These are phyloP conservation scores for Dactylellina sp. DNA, from an alignment of 2,329 filamentous ascomycete genomes.

Conservation along the genomic window DNA sequence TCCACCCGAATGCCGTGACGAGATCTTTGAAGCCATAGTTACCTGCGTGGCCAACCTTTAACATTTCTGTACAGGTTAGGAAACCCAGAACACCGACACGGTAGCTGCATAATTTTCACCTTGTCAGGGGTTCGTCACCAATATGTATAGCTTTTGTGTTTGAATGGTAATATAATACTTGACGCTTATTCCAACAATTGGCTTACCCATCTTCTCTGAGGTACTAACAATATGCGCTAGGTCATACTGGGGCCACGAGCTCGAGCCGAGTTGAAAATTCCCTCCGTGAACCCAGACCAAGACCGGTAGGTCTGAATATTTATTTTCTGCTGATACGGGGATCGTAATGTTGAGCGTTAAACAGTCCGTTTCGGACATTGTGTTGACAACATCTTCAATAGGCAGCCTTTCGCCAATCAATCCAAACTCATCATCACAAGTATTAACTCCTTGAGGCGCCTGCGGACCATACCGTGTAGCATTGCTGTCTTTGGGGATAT, in stretches of 20 bases:
- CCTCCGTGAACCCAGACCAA: constrained; percentile 70
- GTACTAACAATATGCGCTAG: constrained; percentile 65
- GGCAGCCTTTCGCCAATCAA: constrained; percentile 41
- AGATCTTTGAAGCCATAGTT: constrained; percentile 59
- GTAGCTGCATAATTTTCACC: constrained; percentile 62
- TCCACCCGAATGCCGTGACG: constrained; percentile 58
- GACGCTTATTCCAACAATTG: constrained; percentile 66
- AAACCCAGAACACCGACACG: constrained; percentile 51
- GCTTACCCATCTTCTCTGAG: constrained; percentile 65
- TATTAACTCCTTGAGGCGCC: constrained; percentile 43
- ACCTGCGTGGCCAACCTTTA: constrained; percentile 18
- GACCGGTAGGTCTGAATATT: constrained; percentile 65
- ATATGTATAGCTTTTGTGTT: neutral
- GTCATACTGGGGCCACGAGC: constrained; percentile 69
- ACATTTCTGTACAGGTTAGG: constrained; percentile 37
- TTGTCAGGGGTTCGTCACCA: neutral
- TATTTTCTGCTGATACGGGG: constrained; percentile 61
- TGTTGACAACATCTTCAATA: constrained; percentile 21
- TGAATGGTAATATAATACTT: constrained; percentile 63
- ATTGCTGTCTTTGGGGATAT: constrained; percentile 31
- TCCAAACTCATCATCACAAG: constrained; percentile 37
- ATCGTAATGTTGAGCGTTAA: constrained; percentile 69
- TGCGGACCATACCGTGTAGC: constrained; percentile 45
- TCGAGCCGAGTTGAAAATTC: constrained; percentile 67
- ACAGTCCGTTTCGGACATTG: constrained; percentile 65